A percentile compares a stretch with the other conserved stretches of the same genome.
These are phyloP conservation scores for Phaseolus coccineus DNA, from an alignment of 331 rosid species.

Conservation along the genomic window DNA sequence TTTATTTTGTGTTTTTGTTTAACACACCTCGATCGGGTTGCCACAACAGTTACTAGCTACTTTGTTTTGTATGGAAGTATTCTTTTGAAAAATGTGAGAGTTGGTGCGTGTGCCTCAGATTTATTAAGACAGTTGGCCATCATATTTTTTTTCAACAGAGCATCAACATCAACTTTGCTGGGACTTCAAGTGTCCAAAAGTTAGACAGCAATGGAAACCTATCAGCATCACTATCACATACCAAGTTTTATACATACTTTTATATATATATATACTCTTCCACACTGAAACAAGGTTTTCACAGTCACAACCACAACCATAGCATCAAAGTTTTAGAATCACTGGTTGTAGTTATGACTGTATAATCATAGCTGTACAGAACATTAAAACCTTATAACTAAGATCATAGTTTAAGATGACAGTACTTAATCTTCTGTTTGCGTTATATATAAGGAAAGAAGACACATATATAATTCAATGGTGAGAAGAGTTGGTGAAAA, in stretches of 20 bases:
- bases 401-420: no score
- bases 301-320: no score
- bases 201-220: constrained; percentile 30
- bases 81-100: constrained; percentile 32
- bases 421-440: no score
- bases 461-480: no score
- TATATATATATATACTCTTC: background rate
- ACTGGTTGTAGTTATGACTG: no score
- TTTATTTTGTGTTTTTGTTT: no score
- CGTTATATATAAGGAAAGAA: no score
- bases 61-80: constrained; percentile 36
- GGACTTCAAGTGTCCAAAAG: constrained; percentile 30
- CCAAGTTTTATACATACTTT: background rate
- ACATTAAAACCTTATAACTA: no score
- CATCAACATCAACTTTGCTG: constrained; percentile 53
- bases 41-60: constrained; percentile 32
- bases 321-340: no score
- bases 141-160: constrained; percentile 36
- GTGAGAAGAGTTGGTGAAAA: constrained; percentile 19
- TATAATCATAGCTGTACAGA: no score
- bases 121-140: constrained; percentile 60
- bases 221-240: constrained; percentile 32
- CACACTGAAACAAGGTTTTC: no score
- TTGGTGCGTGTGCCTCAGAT: constrained; percentile 31
- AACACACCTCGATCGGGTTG: background rate